Base-by-base conservation (phyloP, 2,329 filamentous ascomycete species). In the Fusarium sp. region DNA sequence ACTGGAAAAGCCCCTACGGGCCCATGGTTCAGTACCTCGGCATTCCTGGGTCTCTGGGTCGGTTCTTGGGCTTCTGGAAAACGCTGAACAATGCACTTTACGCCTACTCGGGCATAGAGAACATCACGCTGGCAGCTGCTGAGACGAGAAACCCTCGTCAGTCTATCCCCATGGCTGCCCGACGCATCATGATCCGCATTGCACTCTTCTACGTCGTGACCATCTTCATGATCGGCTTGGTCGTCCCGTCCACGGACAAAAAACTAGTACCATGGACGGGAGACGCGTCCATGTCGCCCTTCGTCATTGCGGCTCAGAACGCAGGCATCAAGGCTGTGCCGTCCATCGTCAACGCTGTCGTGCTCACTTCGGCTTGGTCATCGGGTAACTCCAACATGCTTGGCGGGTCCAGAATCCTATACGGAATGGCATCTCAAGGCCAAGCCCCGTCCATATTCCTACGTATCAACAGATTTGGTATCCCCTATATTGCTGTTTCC, bases 21-120 rank as follows among this genome's bases (percentile, higher is more conserved):
- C 53, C 53, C 21, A 48, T 54, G 51, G 53, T 57, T 6, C 47
- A 57, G 15, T 53, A 52, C 9, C 53, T 53, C 15, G 48, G 36
- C 13, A 36, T 41, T 3, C 21, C 36, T 11, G 37, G 53, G 11
- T 52, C 47, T 23, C 29, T 52, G 8, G 53, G 53, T 1, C 53
- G 47, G 11, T 57, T 53, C 17, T 0, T 57, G 10, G 53, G 47
- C 15, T 52, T 57, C 29, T 42, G 47, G 31, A 41, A 57, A 13
- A 53, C 37, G 4, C 20, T 57, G n/a, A 41, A 53, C 15, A 52
- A 53, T 29, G 46, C 53, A 1, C 48, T 52, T 10, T 57, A 53
- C 37, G 53, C 53, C 10, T 57, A 53, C 37, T 52, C 48, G 2
- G 53, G 47, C 11, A 52, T 42, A 23, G 53, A 57, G 13, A 52